Base-by-base conservation (phyloP, 1,284 basidiomycete genomes). In the Apiotrichum mycotoxinovorans region DNA sequence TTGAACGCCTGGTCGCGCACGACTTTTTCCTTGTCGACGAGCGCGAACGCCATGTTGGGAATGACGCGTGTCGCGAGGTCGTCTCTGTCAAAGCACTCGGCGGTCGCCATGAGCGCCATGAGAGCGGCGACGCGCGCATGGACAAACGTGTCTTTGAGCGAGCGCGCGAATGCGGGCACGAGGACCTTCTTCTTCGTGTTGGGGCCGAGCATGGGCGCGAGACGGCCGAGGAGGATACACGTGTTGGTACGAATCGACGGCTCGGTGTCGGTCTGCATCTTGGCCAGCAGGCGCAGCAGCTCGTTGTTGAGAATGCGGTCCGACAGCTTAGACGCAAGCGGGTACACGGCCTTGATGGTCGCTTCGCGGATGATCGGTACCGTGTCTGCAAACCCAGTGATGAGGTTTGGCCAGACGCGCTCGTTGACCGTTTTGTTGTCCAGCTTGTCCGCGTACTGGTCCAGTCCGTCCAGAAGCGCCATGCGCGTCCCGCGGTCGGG, bases 271-370 rank as follows among this genome's bases (percentile, higher is more conserved):
- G 84, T 85, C 79, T 98, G 96, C 77, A 91, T 89, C 67, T 91
- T 91, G 2, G 95, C 95, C 20, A 99, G 84, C 61, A 90, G 84
- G 4, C 94, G 87, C 1, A 98, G 83, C 30, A 98, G 84, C 60
- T 99, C 96, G 66, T 98, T 98, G 79, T 98, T 99, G 44, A 98
- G 82, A 42, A 97, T 86, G 1, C 95, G 87, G 64, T 97, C 92
- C 49, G 82, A 89, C 46, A 97, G 81, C 89, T 98, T 95, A 22
- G 89, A 84, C 0, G 92, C 85, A 11, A 98, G 80, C 5, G 91
- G 80, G 51, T 86, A 86, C 40, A 98, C 87, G 0, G 91, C 87
- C 72, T 91, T 91, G 51, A 97, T 84, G 0, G 96, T 98, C 0
- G 92, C 92, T 77, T 98, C 94, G 35, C 96, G 85, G 55, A 98